Evolutionary conservation across 768 basidiomycete species (phyloP).

Genomic region (Hypsizygus marmoreus): DNA sequence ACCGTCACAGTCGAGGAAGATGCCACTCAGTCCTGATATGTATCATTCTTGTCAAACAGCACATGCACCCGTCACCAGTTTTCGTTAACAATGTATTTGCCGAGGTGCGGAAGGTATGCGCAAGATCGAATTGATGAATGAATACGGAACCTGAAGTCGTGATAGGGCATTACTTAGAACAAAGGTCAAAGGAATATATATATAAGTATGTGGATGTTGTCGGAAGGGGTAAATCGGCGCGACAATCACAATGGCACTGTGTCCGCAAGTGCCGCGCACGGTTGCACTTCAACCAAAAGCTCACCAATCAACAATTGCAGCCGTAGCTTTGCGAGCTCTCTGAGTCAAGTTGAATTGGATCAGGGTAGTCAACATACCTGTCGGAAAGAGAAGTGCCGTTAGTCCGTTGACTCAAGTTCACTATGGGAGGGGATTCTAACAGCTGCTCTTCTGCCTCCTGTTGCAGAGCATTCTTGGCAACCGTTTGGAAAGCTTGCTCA

Average conservation of each 20-base stretch:
- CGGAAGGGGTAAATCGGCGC: slow-evolving; percentile 1
- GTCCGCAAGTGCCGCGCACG: background rate
- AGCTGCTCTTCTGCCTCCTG: slow-evolving; percentile 96
- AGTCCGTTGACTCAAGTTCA: slow-evolving; percentile 13
- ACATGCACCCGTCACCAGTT: too few relatives aligned
- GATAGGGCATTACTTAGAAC: slow-evolving; percentile 2
- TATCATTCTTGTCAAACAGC: too few relatives aligned
- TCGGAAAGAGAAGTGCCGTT: slow-evolving; percentile 13
- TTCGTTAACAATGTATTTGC: too few relatives aligned
- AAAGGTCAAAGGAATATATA: slow-evolving; percentile 13
- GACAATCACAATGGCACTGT: too few relatives aligned
- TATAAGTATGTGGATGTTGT: slow-evolving; percentile 2
- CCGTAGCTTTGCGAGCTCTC: slow-evolving; percentile 90
- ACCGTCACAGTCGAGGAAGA: too few relatives aligned
- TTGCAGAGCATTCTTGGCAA: slow-evolving; percentile 98
- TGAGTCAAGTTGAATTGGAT: slow-evolving; percentile 95
- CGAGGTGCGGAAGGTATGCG: too few relatives aligned
- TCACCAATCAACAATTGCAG: slow-evolving; percentile 73
- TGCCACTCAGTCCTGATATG: too few relatives aligned
- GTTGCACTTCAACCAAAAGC: slow-evolving; percentile 1
- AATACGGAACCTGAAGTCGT: too few relatives aligned
- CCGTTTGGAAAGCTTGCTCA: slow-evolving; percentile 99
- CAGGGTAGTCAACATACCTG: slow-evolving; percentile 98
- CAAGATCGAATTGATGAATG: too few relatives aligned
- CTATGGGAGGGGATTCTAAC: slow-evolving; percentile 45